Evolutionary conservation across 1,284 basidiomycete genomes (phyloP).

Genomic region (Erythrobasidium hasegawianum): DNA sequence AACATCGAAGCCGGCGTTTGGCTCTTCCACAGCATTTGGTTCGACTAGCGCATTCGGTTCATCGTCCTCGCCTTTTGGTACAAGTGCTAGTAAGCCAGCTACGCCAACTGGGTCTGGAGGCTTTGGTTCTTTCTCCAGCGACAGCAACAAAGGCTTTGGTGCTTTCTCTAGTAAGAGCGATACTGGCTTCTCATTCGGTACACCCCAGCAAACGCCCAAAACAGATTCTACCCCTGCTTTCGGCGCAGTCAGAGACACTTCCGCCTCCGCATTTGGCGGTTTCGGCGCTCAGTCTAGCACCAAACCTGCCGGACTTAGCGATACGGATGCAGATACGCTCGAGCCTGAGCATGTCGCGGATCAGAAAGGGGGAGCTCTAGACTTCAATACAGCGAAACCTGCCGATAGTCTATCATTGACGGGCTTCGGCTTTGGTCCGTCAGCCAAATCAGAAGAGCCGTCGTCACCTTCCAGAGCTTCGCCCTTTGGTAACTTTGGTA

Average conservation of each 20-base stretch:
- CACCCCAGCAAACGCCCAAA: background rate
- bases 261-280: constrained; percentile 7
- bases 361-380: constrained; percentile 24
- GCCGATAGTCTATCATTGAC: background rate
- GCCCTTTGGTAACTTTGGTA: constrained; percentile 16
- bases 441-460: background rate
- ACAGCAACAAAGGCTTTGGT: too few species aligned
- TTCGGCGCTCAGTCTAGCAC: background rate
- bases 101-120: constrained; percentile 16
- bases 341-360: constrained; percentile 15
- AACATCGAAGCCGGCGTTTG: constrained; percentile 6
- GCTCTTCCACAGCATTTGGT: constrained; percentile 10
- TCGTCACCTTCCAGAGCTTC: background rate
- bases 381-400: constrained; percentile 7
- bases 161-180: background rate
- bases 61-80: constrained; percentile 6
- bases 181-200: constrained; percentile 13
- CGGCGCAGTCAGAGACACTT: constrained; percentile 1
- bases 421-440: constrained; percentile 16
- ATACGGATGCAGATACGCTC: constrained; percentile 18
- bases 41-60: background rate
- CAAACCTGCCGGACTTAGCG: constrained; percentile 24
- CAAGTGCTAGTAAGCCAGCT: background rate
- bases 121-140: too few species aligned
- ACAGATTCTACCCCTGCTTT: background rate